These are phyloP conservation scores for Cystobasidium pallidum DNA, from an alignment of 1,284 basidiomycete genomes.

Conservation along the genomic window DNA sequence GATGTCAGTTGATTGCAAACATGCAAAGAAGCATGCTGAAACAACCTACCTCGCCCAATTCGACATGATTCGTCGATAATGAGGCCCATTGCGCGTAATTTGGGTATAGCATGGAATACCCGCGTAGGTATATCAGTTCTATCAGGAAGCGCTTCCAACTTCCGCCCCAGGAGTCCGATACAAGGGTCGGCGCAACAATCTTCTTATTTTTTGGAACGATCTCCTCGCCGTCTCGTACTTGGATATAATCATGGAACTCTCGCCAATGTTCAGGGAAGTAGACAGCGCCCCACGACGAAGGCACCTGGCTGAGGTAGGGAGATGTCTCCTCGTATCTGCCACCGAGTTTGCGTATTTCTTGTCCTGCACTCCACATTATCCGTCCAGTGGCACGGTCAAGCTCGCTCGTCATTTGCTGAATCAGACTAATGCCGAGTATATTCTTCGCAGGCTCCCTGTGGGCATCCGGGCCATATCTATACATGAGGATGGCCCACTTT, in stretches of 20 bases:
- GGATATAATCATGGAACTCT: constrained; percentile 47
- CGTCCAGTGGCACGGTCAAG: constrained; percentile 40
- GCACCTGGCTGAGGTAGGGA: constrained; percentile 47
- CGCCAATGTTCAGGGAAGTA: constrained; percentile 49
- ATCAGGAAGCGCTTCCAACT: constrained; percentile 50
- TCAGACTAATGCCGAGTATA: constrained; percentile 46
- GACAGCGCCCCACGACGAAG: constrained; percentile 48
- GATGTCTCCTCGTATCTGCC: constrained; percentile 19
- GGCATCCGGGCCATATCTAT: constrained; percentile 43
- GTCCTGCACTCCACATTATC: constrained; percentile 40
- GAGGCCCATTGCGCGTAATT: constrained; percentile 44
- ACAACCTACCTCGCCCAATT: constrained; percentile 42
- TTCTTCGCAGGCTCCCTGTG: constrained; percentile 21
- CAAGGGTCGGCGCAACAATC: constrained; percentile 37
- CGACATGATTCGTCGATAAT: constrained; percentile 47
- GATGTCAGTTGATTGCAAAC: background rate
- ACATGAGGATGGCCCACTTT: constrained; percentile 46
- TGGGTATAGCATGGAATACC: constrained; percentile 48
- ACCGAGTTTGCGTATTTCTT: constrained; percentile 17
- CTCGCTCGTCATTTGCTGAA: constrained; percentile 48
- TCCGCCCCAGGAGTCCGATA: constrained; percentile 46
- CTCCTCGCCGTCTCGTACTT: constrained; percentile 43
- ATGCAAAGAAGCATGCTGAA: background rate
- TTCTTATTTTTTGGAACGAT: constrained; percentile 51
- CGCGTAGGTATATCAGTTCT: constrained; percentile 47